phyloP scores from a whole-genome alignment of 768 basidiomycete genomes.

The Coprinopsis cinerea region DNA sequence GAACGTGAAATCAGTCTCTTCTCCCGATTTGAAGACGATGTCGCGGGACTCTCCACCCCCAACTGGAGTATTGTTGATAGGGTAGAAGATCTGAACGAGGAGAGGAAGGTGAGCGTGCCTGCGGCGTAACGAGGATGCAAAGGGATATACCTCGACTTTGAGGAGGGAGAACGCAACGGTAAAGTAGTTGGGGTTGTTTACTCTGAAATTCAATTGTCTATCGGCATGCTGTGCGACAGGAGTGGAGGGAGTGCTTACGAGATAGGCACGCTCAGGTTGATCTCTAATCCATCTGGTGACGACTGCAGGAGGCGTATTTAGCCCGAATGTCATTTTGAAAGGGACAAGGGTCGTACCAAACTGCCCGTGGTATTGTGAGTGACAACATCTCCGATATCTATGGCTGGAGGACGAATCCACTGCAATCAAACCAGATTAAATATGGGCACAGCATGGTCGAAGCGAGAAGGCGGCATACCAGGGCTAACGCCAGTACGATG shows the following conservation, averaged over 20 bases:
- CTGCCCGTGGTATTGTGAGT: slow-evolving; percentile 33
- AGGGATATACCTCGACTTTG: slow-evolving; percentile 44
- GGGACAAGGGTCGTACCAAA: slow-evolving; percentile 32
- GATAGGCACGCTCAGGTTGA: slow-evolving; percentile 63
- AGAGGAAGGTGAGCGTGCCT: neutral
- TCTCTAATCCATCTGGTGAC: slow-evolving; percentile 39
- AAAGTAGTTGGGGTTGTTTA: slow-evolving; percentile 81
- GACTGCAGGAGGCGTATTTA: slow-evolving; percentile 20
- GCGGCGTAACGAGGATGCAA: neutral
- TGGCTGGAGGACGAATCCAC: slow-evolving; percentile 76
- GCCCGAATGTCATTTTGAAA: neutral
- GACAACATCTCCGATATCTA: slow-evolving; percentile 48
- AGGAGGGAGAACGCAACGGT: slow-evolving; percentile 59
- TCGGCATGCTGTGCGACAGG: neutral
- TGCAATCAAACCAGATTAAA: slow-evolving; percentile 21
- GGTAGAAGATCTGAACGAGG: slow-evolving; percentile 58
- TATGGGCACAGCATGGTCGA: neutral
- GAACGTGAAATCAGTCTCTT: slow-evolving; percentile 64
- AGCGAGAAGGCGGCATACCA: slow-evolving; percentile 42
- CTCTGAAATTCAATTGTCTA: slow-evolving; percentile 32
- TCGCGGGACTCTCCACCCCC: slow-evolving; percentile 52
- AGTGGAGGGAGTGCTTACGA: slow-evolving; percentile 37
- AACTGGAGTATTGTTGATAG: slow-evolving; percentile 62
- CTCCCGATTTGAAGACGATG: slow-evolving; percentile 43
- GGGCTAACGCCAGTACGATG: slow-evolving; percentile 57